Percentiles rank a stretch among this genome's conserved stretches.
Conservation (phyloP, 2,329 filamentous ascomycete genomes). For the Elsinoe necatrix region DNA sequence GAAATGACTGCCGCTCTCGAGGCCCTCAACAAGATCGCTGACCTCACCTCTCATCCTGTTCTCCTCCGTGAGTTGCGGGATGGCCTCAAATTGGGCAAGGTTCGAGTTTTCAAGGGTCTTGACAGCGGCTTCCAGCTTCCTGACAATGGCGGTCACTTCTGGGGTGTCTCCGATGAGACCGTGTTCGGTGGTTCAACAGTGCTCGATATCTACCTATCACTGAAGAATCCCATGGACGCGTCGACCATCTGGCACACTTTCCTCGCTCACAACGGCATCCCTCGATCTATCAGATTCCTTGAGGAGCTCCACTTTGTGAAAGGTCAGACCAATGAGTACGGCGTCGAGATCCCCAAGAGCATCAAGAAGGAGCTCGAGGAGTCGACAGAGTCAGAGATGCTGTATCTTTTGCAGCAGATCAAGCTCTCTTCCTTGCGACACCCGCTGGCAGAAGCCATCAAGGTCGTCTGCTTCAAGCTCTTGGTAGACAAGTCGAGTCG, state of each 20-base stretch:
- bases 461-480: conserved; percentile 1
- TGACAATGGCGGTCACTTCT: conserved; percentile 18
- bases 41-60: conserved; percentile 13
- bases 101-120: conserved; percentile 18
- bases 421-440: conserved; percentile 13
- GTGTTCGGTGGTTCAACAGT: background rate
- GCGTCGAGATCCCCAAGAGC: conserved; percentile 16
- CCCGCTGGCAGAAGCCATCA: conserved; percentile 15
- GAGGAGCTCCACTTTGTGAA: conserved; percentile 18
- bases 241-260: conserved; percentile 19
- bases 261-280: conserved; percentile 18
- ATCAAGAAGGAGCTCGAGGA: conserved; percentile 16
- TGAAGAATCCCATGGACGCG: conserved; percentile 16
- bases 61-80: conserved; percentile 17
- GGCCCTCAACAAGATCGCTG: conserved; percentile 13
- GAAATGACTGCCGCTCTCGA: conserved; percentile 15
- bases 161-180: conserved; percentile 15
- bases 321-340: conserved; percentile 4
- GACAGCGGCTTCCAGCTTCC: conserved; percentile 18
- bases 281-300: conserved; percentile 16
- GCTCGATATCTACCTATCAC: conserved; percentile 18
- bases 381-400: conserved; percentile 17
- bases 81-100: conserved; percentile 10
- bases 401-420: conserved; percentile 16
- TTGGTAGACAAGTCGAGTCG: conserved; percentile 16